These are phyloP conservation scores for Jackrogersella multiformis DNA, from an alignment of 495 filamentous ascomycete genomes.

Conservation along the genomic window DNA sequence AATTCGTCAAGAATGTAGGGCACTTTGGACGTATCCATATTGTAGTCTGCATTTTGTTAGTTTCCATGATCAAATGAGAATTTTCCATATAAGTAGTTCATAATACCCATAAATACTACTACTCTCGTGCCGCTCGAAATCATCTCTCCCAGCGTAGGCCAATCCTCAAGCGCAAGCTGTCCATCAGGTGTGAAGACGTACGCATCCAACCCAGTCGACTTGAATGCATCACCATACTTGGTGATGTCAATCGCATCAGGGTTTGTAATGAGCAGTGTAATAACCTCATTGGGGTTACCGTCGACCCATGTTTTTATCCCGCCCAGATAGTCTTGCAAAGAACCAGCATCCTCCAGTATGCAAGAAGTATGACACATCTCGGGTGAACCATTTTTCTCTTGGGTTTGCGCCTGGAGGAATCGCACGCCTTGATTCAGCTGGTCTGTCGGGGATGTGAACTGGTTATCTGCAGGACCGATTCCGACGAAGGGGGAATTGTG, in stretches of 20 bases:
- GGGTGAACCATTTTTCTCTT: conserved; percentile 59
- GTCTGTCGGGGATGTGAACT: conserved; percentile 67
- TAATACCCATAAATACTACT: conserved; percentile 53
- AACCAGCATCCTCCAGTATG: conserved; percentile 73
- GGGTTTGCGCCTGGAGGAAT: conserved; percentile 83
- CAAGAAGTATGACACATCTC: conserved; percentile 74
- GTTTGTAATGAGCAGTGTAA: conserved; percentile 84
- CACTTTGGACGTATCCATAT: conserved; percentile 73
- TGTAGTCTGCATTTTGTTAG: conserved; percentile 64
- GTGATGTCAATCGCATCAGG: conserved; percentile 67
- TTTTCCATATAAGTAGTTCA: not conserved
- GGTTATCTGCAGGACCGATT: conserved; percentile 70
- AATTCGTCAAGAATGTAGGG: conserved; percentile 78
- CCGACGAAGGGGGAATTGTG: conserved; percentile 84
- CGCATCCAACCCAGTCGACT: conserved; percentile 66
- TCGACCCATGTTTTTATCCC: conserved; percentile 72
- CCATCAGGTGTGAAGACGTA: conserved; percentile 72
- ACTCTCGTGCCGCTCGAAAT: conserved; percentile 63
- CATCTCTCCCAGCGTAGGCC: conserved; percentile 78
- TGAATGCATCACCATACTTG: conserved; percentile 67
- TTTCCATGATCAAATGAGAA: not conserved
- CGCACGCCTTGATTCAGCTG: conserved; percentile 83
- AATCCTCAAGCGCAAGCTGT: conserved; percentile 70
- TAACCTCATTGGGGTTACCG: conserved; percentile 77
- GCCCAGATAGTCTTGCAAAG: conserved; percentile 70